Conservation (phyloP, 768 basidiomycete species). For the Aureoboletus auriporus region DNA sequence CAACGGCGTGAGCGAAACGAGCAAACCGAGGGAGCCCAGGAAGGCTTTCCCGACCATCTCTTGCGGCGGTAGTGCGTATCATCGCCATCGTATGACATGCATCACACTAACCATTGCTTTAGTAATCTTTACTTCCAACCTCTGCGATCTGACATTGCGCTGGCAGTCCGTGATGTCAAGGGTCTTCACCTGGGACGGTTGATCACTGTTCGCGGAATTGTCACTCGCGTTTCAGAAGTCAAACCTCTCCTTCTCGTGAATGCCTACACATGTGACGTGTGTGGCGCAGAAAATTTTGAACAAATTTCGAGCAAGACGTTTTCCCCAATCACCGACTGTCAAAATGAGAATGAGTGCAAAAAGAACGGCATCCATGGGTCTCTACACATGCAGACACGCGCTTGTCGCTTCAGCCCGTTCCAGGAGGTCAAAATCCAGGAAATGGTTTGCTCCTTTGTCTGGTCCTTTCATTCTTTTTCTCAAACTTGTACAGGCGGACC, state of each 20-base stretch:
- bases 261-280: conserved; percentile 97
- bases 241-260: conserved; percentile 96
- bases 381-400: conserved; percentile 97
- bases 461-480: background rate
- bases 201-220: conserved; percentile 96
- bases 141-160: conserved; percentile 63
- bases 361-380: conserved; percentile 86
- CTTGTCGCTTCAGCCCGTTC: conserved; percentile 95
- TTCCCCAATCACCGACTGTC: conserved; percentile 83
- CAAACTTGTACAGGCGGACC: conserved; percentile 67
- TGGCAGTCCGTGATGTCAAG: conserved; percentile 91
- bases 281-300: conserved; percentile 98
- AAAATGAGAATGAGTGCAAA: conserved; percentile 80
- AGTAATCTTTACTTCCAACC: conserved; percentile 96
- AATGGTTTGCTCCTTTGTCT: conserved; percentile 56
- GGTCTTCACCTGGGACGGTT: conserved; percentile 84
- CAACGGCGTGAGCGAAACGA: conserved; percentile 89
- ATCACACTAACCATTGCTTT: conserved; percentile 14
- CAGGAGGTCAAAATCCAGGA: conserved; percentile 99
- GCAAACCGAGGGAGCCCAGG: conserved; percentile 66
- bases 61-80: conserved; percentile 88
- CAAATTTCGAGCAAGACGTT: conserved; percentile 93
- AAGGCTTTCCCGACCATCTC: conserved; percentile 86
- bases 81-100: background rate
- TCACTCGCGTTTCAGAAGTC: conserved; percentile 98